Evolutionary conservation across 1,284 basidiomycete genomes (phyloP), one percentile per base, ranked within the genome.

Genomic region (Pholiota adiposa): DNA sequence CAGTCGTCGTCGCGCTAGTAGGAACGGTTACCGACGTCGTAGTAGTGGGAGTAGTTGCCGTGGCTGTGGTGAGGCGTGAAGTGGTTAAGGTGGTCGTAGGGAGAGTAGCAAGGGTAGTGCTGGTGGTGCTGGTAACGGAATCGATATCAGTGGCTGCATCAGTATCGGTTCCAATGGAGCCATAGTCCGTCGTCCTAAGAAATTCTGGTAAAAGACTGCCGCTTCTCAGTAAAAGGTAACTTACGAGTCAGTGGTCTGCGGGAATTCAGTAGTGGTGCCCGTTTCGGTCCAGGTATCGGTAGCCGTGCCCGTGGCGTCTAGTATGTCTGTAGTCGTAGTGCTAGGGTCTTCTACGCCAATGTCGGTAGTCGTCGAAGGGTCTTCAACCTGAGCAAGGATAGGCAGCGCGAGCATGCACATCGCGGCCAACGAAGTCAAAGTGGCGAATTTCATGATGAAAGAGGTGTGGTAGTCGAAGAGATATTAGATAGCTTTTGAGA

Each of bases 371-470:
- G 53, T 23, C 16, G 52, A n/a, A n/a, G n/a, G n/a, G 6, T 27
- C 14, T 12, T 33, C 41, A 4, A 16, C 7, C 43, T 46, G 43
- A 8, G 53, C 53, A 27, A 54, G 29, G 19, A 34, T 43, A 33
- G 41, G 40, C 14, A 54, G 41, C n/a, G 41, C 40, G n/a, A 54
- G 43, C 40, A 44, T 31, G 25, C 46, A 25, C 38, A 54, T 4
- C 6, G 53, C 29, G 9, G 48, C 31, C 7, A 50, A 34, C n/a
- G 48, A 50, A 29, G 53, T 54, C 18, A 54, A 54, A 9, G 53
- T 46, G 11, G 29, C 19, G 25, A 54, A 44, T 21, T 46, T 54
- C 53, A 54, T 54, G 18, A 12, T 54, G 5, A 12, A 33, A 33
- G 12, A 33, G 12, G 16, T 38, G 36, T 38, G 36, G 36, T 38